Percentiles rank a stretch among this genome's conserved stretches.
Conservation (phyloP, 148 eudicot species). For the Persicaria maculosa region DNA sequence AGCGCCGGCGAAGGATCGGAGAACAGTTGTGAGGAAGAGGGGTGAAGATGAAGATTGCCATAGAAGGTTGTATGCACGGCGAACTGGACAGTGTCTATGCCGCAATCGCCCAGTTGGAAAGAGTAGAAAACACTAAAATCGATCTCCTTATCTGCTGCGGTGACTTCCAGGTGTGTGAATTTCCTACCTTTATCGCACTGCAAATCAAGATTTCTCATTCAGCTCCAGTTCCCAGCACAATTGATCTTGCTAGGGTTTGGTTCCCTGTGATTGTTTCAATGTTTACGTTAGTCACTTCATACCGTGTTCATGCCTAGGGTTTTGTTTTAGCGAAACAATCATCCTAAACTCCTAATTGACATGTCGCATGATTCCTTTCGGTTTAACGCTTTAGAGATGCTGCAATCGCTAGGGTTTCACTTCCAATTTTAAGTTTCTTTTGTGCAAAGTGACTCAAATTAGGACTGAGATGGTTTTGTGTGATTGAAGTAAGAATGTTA, state of each 20-base stretch:
- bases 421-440: neutral
- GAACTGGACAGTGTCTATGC: constrained; percentile 84
- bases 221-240: neutral
- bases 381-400: neutral
- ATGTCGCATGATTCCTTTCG: neutral
- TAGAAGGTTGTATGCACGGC: constrained; percentile 99
- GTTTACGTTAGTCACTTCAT: too few relatives aligned
- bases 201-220: neutral
- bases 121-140: constrained; percentile 61
- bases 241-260: neutral
- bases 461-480: neutral
- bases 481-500: too few relatives aligned
- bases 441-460: neutral
- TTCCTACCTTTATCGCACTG: neutral
- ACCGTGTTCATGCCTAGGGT: neutral
- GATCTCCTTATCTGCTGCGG: constrained; percentile 96
- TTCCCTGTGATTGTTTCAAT: too few relatives aligned
- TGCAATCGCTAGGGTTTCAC: neutral
- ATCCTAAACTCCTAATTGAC: too few relatives aligned
- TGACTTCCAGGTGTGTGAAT: constrained; percentile 73
- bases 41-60: constrained; percentile 70
- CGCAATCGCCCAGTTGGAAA: constrained; percentile 70
- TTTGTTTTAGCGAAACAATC: neutral
- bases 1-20: neutral
- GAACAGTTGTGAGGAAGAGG: neutral